Evolutionary conservation across 2,329 filamentous ascomycete species (phyloP).

Genomic region (Fusarium decemcellulare): DNA sequence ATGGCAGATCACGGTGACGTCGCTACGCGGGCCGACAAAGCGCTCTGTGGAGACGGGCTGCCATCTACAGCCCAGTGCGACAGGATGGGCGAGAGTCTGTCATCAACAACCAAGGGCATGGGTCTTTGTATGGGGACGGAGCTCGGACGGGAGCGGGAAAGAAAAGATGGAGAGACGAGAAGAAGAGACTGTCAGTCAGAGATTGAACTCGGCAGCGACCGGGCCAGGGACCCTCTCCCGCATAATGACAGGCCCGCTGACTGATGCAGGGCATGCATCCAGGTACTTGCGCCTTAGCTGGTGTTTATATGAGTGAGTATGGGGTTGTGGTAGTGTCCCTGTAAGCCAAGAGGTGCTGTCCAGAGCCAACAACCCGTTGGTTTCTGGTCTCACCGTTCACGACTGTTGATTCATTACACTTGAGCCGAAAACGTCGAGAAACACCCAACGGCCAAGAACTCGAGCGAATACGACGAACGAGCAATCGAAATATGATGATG

Average conservation of each 20-base stretch:
- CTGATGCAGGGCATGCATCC: conserved; percentile 11
- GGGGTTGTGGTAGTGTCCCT: background rate
- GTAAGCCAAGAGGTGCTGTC: background rate
- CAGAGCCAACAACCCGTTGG: too few species aligned
- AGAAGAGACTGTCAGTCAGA: background rate
- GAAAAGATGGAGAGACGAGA: conserved; percentile 4
- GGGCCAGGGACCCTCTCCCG: conserved; percentile 20
- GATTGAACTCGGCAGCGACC: conserved; percentile 20
- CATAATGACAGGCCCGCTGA: conserved; percentile 4
- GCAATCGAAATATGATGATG: background rate
- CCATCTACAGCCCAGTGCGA: background rate
- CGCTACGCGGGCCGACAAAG: background rate
- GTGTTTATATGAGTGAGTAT: background rate
- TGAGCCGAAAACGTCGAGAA: too few species aligned
- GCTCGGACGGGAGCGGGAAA: conserved; percentile 13
- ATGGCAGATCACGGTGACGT: conserved; percentile 14
- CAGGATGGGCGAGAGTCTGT: too few species aligned
- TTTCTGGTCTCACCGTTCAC: too few species aligned
- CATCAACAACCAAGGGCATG: background rate
- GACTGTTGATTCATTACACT: too few species aligned
- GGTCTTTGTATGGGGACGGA: background rate
- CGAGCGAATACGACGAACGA: conserved; percentile 23
- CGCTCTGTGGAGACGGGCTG: background rate
- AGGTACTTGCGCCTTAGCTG: conserved; percentile 1
- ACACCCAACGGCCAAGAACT: conserved; percentile 10